A percentile compares a stretch with the other conserved stretches of the same genome.
These are phyloP conservation scores for Gautieria morchelliformis DNA, from an alignment of 768 basidiomycete genomes.

Conservation along the genomic window DNA sequence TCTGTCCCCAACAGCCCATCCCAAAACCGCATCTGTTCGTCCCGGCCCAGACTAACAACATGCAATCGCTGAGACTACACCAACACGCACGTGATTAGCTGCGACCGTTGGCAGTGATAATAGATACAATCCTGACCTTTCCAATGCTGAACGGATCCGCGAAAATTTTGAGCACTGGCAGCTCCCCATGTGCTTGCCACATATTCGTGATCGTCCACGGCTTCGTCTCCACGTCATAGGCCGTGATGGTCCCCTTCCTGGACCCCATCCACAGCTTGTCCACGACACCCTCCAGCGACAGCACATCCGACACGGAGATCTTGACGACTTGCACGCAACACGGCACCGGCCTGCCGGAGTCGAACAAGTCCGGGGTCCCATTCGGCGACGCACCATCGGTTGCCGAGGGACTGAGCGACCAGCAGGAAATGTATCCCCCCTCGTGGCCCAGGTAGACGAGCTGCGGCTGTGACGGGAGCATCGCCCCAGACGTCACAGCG, in stretches of 20 bases:
- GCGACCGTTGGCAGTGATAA: neutral
- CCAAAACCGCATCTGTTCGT: slow-evolving; percentile 72
- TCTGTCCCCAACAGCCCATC: slow-evolving; percentile 79
- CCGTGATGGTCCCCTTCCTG: slow-evolving; percentile 71
- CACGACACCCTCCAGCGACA: slow-evolving; percentile 78
- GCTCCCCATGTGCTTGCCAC: slow-evolving; percentile 11
- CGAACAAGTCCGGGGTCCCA: slow-evolving; percentile 2
- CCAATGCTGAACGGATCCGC: slow-evolving; percentile 74
- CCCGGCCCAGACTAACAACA: slow-evolving; percentile 68
- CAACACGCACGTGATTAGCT: neutral
- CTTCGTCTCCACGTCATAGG: slow-evolving; percentile 60
- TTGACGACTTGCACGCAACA: slow-evolving; percentile 68
- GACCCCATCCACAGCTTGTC: slow-evolving; percentile 82
- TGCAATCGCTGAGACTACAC: slow-evolving; percentile 36
- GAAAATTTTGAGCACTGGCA: slow-evolving; percentile 53
- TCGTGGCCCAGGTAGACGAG: slow-evolving; percentile 85
- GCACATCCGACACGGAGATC: slow-evolving; percentile 71
- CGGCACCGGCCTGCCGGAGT: slow-evolving; percentile 28
- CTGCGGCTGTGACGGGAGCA: slow-evolving; percentile 57
- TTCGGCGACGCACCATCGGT: slow-evolving; percentile 30
- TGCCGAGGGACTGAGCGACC: slow-evolving; percentile 41
- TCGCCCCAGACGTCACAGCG: slow-evolving; percentile 70
- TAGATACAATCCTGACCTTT: slow-evolving; percentile 33
- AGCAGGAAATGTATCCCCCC: slow-evolving; percentile 81
- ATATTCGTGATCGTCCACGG: slow-evolving; percentile 29